A percentile compares a stretch with the other conserved stretches of the same genome.
These are phyloP conservation scores for Eucommia ulmoides DNA, from an alignment of 257 asterid species.

Conservation along the genomic window DNA sequence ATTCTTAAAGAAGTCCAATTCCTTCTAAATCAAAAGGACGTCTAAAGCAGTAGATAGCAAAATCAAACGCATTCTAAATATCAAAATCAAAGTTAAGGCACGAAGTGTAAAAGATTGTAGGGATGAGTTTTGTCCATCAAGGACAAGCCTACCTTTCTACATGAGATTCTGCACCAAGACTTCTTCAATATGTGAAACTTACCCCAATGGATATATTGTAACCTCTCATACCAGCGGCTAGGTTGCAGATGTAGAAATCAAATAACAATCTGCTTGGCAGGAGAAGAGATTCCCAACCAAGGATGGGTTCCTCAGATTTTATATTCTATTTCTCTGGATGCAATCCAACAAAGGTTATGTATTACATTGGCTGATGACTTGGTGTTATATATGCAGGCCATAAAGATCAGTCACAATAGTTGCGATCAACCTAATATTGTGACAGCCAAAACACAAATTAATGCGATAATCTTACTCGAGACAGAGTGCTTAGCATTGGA, in stretches of 20 bases:
- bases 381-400: too few species aligned
- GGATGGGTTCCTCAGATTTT: neutral
- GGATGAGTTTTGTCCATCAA: slow-evolving; percentile 29
- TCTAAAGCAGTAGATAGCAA: slow-evolving; percentile 37
- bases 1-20: slow-evolving; percentile 25
- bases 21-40: slow-evolving; percentile 44
- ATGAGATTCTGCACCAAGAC: slow-evolving; percentile 22
- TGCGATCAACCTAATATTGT: too few species aligned
- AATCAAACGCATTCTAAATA: slow-evolving; percentile 30
- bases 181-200: slow-evolving; percentile 24
- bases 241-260: neutral
- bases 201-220: neutral
- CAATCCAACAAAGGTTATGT: too few species aligned
- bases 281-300: neutral
- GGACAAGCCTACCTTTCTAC: slow-evolving; percentile 58
- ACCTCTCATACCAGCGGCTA: neutral
- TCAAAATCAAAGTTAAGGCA: slow-evolving; percentile 16
- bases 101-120: slow-evolving; percentile 26
- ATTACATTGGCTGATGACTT: too few species aligned
- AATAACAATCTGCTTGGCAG: neutral
- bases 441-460: too few species aligned
- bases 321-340: too few species aligned
- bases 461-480: too few species aligned
- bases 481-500: too few species aligned
- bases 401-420: too few species aligned